These are phyloP conservation scores for Capsicum chinense DNA, from an alignment of 257 asterid species.

Conservation along the genomic window DNA sequence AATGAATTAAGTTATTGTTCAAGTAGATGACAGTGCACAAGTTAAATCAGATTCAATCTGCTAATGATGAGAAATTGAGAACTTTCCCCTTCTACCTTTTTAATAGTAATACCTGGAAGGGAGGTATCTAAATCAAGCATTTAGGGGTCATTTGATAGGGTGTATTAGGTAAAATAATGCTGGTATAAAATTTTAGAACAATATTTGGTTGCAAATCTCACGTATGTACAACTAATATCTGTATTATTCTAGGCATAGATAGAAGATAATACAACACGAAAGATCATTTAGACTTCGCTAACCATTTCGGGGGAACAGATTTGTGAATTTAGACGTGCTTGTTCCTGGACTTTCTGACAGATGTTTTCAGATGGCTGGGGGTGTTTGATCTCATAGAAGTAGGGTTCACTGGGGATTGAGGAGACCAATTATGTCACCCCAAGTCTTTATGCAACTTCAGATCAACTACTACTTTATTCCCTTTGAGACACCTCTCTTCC, in stretches of 20 bases:
- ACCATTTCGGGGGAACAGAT: too few relatives aligned
- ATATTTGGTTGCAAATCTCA: constrained; percentile 5
- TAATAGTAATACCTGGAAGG: constrained; percentile 16
- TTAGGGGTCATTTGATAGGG: not conserved
- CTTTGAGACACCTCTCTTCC: not conserved
- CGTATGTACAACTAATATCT: not conserved
- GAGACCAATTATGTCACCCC: not conserved
- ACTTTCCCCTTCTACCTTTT: not conserved
- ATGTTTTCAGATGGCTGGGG: too few relatives aligned
- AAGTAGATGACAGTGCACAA: constrained; percentile 15
- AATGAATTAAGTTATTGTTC: not conserved
- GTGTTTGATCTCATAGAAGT: too few relatives aligned
- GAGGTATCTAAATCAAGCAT: not conserved
- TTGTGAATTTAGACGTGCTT: too few relatives aligned
- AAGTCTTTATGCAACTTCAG: constrained; percentile 23
- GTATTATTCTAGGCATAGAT: not conserved
- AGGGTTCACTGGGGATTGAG: too few relatives aligned
- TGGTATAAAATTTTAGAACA: not conserved
- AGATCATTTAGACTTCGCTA: too few relatives aligned
- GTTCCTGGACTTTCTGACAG: too few relatives aligned
- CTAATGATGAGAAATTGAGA: not conserved
- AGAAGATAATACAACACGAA: too few relatives aligned
- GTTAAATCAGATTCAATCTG: not conserved
- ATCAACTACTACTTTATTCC: not conserved
- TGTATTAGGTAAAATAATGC: not conserved